Evolutionary conservation across 306 rosid species (phyloP), one percentile per base, ranked within the genome.

Genomic region (Trifolium pratense): DNA sequence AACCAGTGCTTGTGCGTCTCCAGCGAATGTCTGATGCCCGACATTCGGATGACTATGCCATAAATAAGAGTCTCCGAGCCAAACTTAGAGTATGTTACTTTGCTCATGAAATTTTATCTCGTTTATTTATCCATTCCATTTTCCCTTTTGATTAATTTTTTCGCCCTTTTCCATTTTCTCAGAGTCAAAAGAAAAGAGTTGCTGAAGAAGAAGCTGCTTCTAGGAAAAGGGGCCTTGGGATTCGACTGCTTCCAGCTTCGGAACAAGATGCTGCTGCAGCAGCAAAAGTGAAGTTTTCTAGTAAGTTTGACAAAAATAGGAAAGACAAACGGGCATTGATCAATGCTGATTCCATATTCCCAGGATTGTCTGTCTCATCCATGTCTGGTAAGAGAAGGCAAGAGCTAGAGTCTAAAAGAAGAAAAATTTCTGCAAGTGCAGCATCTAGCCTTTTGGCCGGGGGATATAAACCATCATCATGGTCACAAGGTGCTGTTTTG

Each of bases 181-280:
- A 92, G 98, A 67, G 81, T 75, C 98, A 90, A 84, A 92, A 86
- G 97, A 90, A 87, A 79, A 90, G 91, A 84, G 91, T 92, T 43
- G 95, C 97, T 42, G 95, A 86, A 81, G 98, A 92, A 82, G 97
- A 92, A 82, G 71, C 81, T 64, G 87, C 85, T 43, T 83, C 86
- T 39, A 82, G 84, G 86, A 90, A 78, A 83, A 86, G 51, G 52
- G 98, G 98, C 68, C 90, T 92, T 14, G 81, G 86, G 40, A 84
- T 90, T 61, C 81, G 98, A 66, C 75, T 92, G 67, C 96, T 92
- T 78, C 98, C 97, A 1, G 72, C 82, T 43, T 29, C 85, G 0
- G 80, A 88, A 81, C 84, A 89, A 79, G 98, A 92, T 83, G 75
- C 84, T 70, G 76, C 84, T 4, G 20, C 73, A 6, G 97, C 98